Evolutionary conservation across 2,329 filamentous ascomycete species (phyloP).

Genomic region (Apiospora marii): DNA sequence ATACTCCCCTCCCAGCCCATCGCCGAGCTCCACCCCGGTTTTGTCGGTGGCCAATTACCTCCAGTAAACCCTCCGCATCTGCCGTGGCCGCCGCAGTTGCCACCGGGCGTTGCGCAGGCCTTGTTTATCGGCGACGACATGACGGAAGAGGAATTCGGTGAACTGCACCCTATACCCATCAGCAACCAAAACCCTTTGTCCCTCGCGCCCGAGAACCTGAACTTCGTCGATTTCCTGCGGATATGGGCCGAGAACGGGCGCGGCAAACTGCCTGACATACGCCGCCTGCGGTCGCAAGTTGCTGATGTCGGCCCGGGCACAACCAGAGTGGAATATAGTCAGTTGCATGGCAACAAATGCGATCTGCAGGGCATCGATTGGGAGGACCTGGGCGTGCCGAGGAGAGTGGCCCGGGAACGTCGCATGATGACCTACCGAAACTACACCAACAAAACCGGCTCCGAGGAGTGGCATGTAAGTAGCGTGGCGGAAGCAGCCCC

Average conservation of each 20-base stretch:
- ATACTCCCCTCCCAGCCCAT: not conserved
- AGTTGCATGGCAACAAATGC: constrained; percentile 62
- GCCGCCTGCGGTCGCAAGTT: constrained; percentile 14
- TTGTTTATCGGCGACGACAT: constrained; percentile 31
- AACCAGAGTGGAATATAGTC: constrained; percentile 46
- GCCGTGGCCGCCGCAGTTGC: constrained; percentile 7
- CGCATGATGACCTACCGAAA: constrained; percentile 62
- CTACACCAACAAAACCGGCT: constrained; percentile 60
- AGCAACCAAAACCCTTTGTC: constrained; percentile 43
- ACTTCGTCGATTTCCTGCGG: constrained; percentile 58
- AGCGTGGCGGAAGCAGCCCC: not conserved
- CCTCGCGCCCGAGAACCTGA: constrained; percentile 58
- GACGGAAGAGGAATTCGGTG: constrained; percentile 31
- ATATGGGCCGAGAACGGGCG: constrained; percentile 49
- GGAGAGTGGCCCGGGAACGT: constrained; percentile 55
- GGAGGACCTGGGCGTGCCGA: constrained; percentile 59
- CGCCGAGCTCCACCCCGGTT: not conserved
- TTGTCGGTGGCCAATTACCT: not conserved
- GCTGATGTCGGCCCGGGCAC: constrained; percentile 38
- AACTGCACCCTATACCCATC: constrained; percentile 39
- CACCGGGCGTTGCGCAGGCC: constrained; percentile 5
- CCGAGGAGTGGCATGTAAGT: constrained; percentile 59
- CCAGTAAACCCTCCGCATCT: constrained; percentile 21
- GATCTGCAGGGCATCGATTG: constrained; percentile 70
- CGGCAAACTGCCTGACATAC: constrained; percentile 10